Base-by-base conservation (phyloP, 495 filamentous ascomycete genomes). In the Venustampulla echinocandica region DNA sequence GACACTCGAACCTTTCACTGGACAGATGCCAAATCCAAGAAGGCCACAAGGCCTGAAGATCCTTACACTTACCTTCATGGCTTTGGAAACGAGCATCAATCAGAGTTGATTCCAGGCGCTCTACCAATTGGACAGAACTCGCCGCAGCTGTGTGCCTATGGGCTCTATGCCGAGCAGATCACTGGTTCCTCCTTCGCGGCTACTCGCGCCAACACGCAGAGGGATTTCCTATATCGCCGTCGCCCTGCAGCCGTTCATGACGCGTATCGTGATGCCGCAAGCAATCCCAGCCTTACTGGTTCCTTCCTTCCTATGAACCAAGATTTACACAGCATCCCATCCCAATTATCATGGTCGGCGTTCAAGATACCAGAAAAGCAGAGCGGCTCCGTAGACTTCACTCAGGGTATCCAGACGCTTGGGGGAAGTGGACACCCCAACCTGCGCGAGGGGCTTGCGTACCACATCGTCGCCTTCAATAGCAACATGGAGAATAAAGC, bases 91-190 rank as follows among this genome's bases (percentile, higher is more conserved):
- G 14, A 20, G 17, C 18, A 48, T 36, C 67, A 66, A 13, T 42
- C 64, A 48, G 62, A 72, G 48, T 65, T 67, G 22, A 54, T 66
- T 19, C 53, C 59, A 10, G 61, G 60, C 32, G 65, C 70, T 19
- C 62, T 74, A 6, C 71, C 71, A 27, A 46, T 68, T 23, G 87
- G 72, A 38, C 77, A 82, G 10, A 94, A 93, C 68, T 88, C 83
- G 3, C 88, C 88, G 1, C 88, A 94, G 59, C 87, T 89, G 54
- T 81, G 77, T 2, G 73, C 85, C 0, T 76, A 81, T 37, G 87
- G 87, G 0, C 75, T 95, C 32, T 95, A 94, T 61, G 74, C 84
- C 36, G 88, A 95, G 61, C 92, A 93, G 71, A 74, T 95, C 20
- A 93, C 88, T 0, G 88, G 88, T 10, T 90, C 88, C 1, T 80